Percentiles rank a stretch among this genome's conserved stretches.
phyloP scores from a whole-genome alignment of 768 basidiomycete species.

The Tricholoma sp. region DNA sequence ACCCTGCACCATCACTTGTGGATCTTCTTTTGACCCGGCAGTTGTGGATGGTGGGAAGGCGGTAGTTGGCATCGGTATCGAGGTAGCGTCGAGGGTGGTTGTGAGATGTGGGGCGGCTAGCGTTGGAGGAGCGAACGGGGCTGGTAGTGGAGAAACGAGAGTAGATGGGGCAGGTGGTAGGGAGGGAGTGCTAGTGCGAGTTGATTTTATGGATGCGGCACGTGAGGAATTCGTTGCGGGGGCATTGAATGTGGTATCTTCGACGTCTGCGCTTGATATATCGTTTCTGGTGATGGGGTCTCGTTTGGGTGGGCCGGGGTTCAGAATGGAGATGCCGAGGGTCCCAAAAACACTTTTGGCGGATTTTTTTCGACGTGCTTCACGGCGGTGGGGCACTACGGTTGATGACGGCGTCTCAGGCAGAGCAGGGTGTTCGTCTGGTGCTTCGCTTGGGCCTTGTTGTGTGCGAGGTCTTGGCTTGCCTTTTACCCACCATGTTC shows the following conservation, averaged over 20 bases:
- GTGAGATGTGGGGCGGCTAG: constrained; percentile 41
- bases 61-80: constrained; percentile 17
- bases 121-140: constrained; percentile 30
- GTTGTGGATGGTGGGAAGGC: background rate
- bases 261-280: constrained; percentile 10
- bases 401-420: constrained; percentile 10
- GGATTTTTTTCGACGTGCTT: constrained; percentile 36
- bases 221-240: constrained; percentile 20
- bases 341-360: constrained; percentile 68
- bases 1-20: constrained; percentile 45
- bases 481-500: constrained; percentile 56
- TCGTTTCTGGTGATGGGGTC: too few species aligned
- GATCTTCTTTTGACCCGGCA: constrained; percentile 18
- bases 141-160: constrained; percentile 35
- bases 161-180: constrained; percentile 24
- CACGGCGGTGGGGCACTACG: constrained; percentile 9
- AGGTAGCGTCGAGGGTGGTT: constrained; percentile 30
- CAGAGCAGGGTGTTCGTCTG: constrained; percentile 13
- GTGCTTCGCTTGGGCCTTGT: constrained; percentile 15
- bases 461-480: constrained; percentile 24
- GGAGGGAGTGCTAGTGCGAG: constrained; percentile 15
- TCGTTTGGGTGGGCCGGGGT: constrained; percentile 34
- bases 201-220: constrained; percentile 31
- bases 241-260: constrained; percentile 5
- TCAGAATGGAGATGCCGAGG: constrained; percentile 63